phyloP scores from a whole-genome alignment of 2,329 filamentous ascomycete species.

The Sphaerostilbella broomeana region DNA sequence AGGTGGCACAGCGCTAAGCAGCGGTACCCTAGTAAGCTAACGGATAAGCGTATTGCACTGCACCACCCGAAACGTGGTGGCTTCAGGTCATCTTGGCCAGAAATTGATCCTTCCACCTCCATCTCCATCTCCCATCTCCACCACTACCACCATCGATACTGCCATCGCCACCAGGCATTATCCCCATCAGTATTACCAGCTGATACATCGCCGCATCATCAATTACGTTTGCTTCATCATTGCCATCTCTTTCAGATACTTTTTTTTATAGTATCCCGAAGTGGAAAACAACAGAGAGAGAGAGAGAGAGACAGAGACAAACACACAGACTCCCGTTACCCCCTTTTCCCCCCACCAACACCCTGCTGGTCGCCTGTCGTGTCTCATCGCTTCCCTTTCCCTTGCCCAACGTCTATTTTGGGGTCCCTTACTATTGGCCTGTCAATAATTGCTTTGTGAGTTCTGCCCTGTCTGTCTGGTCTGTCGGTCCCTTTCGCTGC shows the following conservation, averaged over 20 bases:
- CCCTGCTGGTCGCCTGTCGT: no score
- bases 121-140: not conserved
- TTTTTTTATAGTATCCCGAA: no score
- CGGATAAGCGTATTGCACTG: slow-evolving; percentile 5
- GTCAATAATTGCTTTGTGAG: slow-evolving; percentile 2
- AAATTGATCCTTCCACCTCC: no score
- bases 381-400: no score
- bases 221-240: no score
- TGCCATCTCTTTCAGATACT: no score
- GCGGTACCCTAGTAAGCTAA: slow-evolving; percentile 2
- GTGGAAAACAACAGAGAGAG: not conserved
- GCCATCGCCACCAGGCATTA: not conserved
- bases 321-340: no score
- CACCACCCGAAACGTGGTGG: slow-evolving; percentile 12
- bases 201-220: no score
- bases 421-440: slow-evolving; percentile 2
- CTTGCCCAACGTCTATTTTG: no score
- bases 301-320: not conserved
- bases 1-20: slow-evolving; percentile 2
- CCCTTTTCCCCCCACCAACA: no score
- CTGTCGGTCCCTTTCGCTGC: not conserved
- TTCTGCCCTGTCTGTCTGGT: not conserved
- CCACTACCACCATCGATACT: not conserved
- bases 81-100: not conserved
- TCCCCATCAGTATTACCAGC: not conserved